Conservation (phyloP, 2,329 filamentous ascomycete species). For the Fusarium sp. region DNA sequence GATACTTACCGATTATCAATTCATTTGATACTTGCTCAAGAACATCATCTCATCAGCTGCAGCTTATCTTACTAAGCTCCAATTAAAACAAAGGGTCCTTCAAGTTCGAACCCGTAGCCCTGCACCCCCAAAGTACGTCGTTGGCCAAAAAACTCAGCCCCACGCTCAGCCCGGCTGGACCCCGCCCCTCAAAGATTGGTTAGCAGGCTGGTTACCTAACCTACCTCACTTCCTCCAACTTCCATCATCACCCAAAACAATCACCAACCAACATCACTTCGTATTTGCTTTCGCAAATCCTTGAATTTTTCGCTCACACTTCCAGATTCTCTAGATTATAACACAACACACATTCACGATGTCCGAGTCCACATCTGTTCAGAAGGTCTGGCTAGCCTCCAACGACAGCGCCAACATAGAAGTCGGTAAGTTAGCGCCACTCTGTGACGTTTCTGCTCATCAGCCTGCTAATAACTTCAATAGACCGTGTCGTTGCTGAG, state of each 20-base stretch:
- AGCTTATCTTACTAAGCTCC: slow-evolving; percentile 17
- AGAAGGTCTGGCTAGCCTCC: slow-evolving; percentile 64
- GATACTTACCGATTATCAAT: not conserved
- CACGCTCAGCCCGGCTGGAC: slow-evolving; percentile 37
- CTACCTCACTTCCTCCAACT: slow-evolving; percentile 42
- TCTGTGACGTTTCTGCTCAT: slow-evolving; percentile 17
- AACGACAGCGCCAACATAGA: slow-evolving; percentile 63
- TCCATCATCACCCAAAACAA: slow-evolving; percentile 40
- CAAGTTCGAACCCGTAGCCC: slow-evolving; percentile 29
- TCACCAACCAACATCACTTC: slow-evolving; percentile 11
- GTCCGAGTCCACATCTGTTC: slow-evolving; percentile 51
- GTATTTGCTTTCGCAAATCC: not conserved
- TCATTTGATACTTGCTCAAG: not conserved
- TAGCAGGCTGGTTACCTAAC: slow-evolving; percentile 18
- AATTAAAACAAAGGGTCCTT: slow-evolving; percentile 22
- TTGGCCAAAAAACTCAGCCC: slow-evolving; percentile 29
- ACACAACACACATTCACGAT: slow-evolving; percentile 47
- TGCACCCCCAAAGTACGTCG: slow-evolving; percentile 32
- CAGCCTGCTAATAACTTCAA: slow-evolving; percentile 31
- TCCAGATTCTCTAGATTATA: slow-evolving; percentile 5
- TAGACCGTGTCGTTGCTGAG: slow-evolving; percentile 87
- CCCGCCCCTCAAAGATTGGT: slow-evolving; percentile 47
- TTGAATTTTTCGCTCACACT: slow-evolving; percentile 17
- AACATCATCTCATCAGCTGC: not conserved
- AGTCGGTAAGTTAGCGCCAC: slow-evolving; percentile 57